Base-by-base conservation (phyloP, 2,329 filamentous ascomycete genomes). In the Triangularia setosa region DNA sequence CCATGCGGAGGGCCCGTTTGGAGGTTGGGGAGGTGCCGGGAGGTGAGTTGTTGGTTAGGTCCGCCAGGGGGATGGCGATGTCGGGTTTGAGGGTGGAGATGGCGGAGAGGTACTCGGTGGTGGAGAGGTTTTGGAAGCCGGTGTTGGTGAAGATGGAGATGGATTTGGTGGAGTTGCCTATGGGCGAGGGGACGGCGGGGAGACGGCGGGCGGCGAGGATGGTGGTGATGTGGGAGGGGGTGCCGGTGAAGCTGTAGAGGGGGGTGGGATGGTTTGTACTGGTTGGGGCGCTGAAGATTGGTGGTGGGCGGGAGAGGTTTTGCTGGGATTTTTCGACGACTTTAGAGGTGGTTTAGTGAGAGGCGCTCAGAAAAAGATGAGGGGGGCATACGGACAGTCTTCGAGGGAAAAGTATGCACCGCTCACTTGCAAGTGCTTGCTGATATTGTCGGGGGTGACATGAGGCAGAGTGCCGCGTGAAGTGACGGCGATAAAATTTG, bases 391-490 rank as follows among this genome's bases (percentile, higher is more conserved):
- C 90, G 77, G 83, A 97, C 95, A 98, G 77, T 99, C 95, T 81
- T 99, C 95, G 27, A 98, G 79, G 0, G 90, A 91, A 72, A 95
- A 81, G 74, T 96, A 96, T 2, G 91, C 82, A 25, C 90, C 90
- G 27, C 81, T 80, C 65, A 96, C 81, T 4, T 83, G 75, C 0
- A 88, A 87, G 71, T 90, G 81, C 62, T 86, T 88, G 48, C 78
- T 75, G 69, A 95, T 81, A 66, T 90, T 90, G 79, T 99, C 95
- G 44, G 93, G 93, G 2, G 93, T 91, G 68, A 99, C 79, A 78
- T 99, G 95, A 60, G 95, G 93, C 35, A 98, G 81, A 1, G 86
- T 86, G 23, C 95, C 95, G 72, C 95, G 86, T 33, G 95, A 97
- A 2, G 91, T 90, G 69, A 90, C 82, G 59, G 87, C 89, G 64